These are phyloP conservation scores for Globisporangium paroecandrum DNA, from an alignment of 352 stramenopile species.

Conservation along the genomic window DNA sequence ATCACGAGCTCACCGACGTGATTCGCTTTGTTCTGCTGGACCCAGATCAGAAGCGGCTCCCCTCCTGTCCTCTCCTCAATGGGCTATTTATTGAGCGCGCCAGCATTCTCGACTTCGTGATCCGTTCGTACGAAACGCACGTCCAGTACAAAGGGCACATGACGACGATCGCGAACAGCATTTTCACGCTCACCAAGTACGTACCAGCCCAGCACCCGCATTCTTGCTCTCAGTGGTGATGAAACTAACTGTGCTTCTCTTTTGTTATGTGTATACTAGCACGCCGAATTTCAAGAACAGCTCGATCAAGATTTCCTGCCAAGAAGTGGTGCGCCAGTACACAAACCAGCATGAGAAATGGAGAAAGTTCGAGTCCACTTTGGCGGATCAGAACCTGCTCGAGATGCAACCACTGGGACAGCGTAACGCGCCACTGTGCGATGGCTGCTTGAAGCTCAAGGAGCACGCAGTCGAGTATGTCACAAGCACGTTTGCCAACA, in stretches of 20 bases:
- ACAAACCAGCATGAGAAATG: constrained; percentile 66
- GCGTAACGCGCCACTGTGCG: constrained; percentile 73
- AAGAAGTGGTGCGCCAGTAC: constrained; percentile 79
- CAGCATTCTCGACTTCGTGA: constrained; percentile 83
- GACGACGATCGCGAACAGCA: constrained; percentile 87
- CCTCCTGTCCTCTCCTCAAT: constrained; percentile 75
- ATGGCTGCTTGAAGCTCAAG: constrained; percentile 80
- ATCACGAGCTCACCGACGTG: constrained; percentile 83
- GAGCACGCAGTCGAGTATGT: constrained; percentile 78
- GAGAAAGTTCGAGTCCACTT: constrained; percentile 67
- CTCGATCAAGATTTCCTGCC: constrained; percentile 51
- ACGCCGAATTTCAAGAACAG: constrained; percentile 69
- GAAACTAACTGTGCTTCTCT: neutral
- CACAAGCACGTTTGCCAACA: constrained; percentile 50
- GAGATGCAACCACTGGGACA: constrained; percentile 83
- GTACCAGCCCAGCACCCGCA: constrained; percentile 10
- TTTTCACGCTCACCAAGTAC: constrained; percentile 86
- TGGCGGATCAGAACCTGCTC: constrained; percentile 76
- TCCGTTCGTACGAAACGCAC: constrained; percentile 65
- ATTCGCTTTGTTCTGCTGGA: constrained; percentile 85
- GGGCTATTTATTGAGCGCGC: constrained; percentile 67
- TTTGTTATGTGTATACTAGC: constrained; percentile 18
- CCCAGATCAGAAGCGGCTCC: constrained; percentile 76
- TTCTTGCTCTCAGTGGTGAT: neutral
- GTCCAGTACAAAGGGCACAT: constrained; percentile 88